These are phyloP conservation scores for Ophiostoma ulmi DNA, from an alignment of 2,329 filamentous ascomycete species.

Conservation along the genomic window DNA sequence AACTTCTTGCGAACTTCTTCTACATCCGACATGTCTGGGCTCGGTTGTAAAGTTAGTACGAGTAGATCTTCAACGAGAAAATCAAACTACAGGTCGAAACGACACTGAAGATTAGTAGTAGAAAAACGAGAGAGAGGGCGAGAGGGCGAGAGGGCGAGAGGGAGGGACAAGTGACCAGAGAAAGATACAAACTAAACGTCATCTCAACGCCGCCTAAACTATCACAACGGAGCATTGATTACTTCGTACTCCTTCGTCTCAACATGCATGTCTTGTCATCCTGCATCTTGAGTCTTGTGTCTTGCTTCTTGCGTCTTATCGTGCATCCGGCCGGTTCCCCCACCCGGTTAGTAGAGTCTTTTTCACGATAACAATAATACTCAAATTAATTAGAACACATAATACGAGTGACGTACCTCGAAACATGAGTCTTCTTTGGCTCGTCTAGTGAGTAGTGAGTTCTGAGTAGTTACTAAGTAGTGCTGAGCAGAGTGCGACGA, in stretches of 20 bases:
- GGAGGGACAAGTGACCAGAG: background rate
- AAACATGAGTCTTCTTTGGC: background rate
- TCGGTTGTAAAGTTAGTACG: too few relatives aligned
- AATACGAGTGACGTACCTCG: background rate
- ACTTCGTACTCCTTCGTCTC: background rate
- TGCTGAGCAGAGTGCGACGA: too few relatives aligned
- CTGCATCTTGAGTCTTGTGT: background rate
- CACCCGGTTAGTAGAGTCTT: background rate
- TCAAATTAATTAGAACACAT: background rate
- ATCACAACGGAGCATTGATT: constrained; percentile 3
- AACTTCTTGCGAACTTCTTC: too few relatives aligned
- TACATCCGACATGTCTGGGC: too few relatives aligned
- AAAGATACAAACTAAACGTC: background rate
- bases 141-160: too few relatives aligned
- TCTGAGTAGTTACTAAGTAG: too few relatives aligned
- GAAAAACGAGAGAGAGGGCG: too few relatives aligned
- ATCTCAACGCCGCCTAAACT: too few relatives aligned
- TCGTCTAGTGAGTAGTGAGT: background rate
- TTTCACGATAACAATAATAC: background rate
- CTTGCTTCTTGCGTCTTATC: background rate
- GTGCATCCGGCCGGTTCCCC: constrained; percentile 7
- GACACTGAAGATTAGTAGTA: background rate
- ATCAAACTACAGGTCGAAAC: too few relatives aligned
- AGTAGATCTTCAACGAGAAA: too few relatives aligned
- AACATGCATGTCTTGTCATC: background rate